phyloP scores from a whole-genome alignment of 345 rosid genomes.

The Aquilaria malaccensis region DNA sequence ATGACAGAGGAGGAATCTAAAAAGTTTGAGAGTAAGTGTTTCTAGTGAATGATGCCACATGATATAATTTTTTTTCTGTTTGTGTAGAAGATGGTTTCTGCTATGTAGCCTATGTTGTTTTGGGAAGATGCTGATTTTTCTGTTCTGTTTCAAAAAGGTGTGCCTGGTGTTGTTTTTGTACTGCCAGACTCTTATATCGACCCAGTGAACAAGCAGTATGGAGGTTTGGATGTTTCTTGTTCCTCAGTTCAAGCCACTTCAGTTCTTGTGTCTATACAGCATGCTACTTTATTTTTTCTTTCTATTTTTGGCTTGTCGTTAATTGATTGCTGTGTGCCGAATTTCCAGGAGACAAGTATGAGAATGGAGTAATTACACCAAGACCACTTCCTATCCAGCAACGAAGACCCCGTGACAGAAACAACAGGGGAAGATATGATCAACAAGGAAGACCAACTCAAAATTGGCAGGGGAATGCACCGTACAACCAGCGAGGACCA shows the following conservation, averaged over 20 bases:
- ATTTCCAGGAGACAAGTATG: constrained; percentile 75
- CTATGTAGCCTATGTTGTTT: too few species aligned
- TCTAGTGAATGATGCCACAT: neutral
- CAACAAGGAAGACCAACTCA: constrained; percentile 29
- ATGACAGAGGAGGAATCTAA: constrained; percentile 85
- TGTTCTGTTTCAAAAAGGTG: constrained; percentile 31
- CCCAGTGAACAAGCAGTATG: constrained; percentile 80
- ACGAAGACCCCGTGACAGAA: constrained; percentile 9
- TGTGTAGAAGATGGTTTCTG: neutral
- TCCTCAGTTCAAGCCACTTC: too few species aligned
- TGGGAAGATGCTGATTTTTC: constrained; percentile 5
- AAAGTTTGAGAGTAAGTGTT: constrained; percentile 47
- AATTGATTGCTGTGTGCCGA: constrained; percentile 6
- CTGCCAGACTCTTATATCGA: constrained; percentile 94
- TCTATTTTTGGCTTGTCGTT: neutral
- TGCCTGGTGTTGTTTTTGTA: constrained; percentile 80
- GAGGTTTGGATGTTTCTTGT: constrained; percentile 42
- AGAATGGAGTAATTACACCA: constrained; percentile 74
- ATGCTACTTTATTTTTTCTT: constrained; percentile 1
- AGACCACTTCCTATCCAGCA: constrained; percentile 55
- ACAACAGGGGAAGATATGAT: constrained; percentile 13
- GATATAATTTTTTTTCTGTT: neutral
- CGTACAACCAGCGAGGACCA: constrained; percentile 30
- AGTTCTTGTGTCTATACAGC: too few species aligned
- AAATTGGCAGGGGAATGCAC: constrained; percentile 35